A percentile compares a stretch with the other conserved stretches of the same genome.
Conservation (phyloP, 2,329 filamentous ascomycete genomes). For the Xylariales sp. region DNA sequence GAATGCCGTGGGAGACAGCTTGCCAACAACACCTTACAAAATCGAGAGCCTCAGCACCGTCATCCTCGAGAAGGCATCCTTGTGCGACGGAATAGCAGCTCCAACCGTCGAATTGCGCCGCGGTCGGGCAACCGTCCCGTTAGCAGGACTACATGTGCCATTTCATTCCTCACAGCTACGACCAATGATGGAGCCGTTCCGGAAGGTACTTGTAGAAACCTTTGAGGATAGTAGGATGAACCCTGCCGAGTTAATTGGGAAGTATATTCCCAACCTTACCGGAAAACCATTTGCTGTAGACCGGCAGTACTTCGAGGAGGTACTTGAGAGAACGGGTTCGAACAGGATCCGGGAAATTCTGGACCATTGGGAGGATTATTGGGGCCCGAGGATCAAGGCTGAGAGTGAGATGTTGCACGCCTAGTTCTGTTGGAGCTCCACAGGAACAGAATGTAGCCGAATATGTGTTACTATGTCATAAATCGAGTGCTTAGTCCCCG, state of each 20-base stretch:
- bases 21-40: not conserved
- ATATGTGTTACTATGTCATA: no score
- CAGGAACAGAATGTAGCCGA: no score
- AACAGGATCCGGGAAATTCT: conserved; percentile 16
- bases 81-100: conserved; percentile 9
- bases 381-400: no score
- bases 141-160: conserved; percentile 27
- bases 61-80: conserved; percentile 7
- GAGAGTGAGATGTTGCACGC: no score
- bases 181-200: conserved; percentile 23
- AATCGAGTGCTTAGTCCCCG: no score
- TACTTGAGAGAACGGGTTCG: conserved; percentile 16
- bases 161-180: conserved; percentile 25
- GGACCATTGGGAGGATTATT: conserved; percentile 29
- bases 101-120: conserved; percentile 14
- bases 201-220: conserved; percentile 19
- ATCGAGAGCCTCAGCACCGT: conserved; percentile 28
- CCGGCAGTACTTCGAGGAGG: conserved; percentile 21
- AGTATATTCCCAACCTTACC: conserved; percentile 31
- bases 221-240: conserved; percentile 21
- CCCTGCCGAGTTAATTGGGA: conserved; percentile 23
- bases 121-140: conserved; percentile 25
- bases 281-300: conserved; percentile 25
- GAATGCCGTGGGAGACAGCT: conserved; percentile 28
- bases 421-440: no score